Percentiles rank a stretch among this genome's conserved stretches.
Conservation (phyloP, 2,329 filamentous ascomycete genomes). For the Graphiopsis chlorocephala region DNA sequence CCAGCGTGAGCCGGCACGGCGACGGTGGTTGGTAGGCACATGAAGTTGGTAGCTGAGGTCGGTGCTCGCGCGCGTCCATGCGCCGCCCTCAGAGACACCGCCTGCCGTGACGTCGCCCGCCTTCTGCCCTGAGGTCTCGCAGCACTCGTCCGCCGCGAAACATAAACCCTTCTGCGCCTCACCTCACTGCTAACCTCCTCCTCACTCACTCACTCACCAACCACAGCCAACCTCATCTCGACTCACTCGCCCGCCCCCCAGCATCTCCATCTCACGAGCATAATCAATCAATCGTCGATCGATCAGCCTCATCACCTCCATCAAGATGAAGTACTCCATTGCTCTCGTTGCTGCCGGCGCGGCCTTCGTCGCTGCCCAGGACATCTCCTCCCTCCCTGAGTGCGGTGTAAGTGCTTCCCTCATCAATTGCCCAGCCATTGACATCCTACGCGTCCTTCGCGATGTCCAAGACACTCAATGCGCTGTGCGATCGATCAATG, state of each 20-base stretch:
- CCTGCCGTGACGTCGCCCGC: background rate
- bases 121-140: background rate
- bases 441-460: background rate
- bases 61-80: background rate
- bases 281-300: slow-evolving; percentile 11
- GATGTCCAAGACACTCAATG: background rate
- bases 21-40: background rate
- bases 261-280: slow-evolving; percentile 4
- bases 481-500: background rate
- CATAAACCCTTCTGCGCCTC: background rate
- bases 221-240: background rate
- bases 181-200: background rate
- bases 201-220: background rate
- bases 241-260: slow-evolving; percentile 2
- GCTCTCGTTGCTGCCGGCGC: slow-evolving; percentile 32
- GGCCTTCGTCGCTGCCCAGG: slow-evolving; percentile 34
- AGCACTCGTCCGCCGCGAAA: background rate
- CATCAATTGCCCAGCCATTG: background rate
- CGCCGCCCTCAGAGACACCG: background rate
- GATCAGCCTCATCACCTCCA: slow-evolving; percentile 3
- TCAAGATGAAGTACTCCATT: slow-evolving; percentile 35
- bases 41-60: background rate
- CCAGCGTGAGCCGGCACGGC: background rate
- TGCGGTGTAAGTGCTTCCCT: slow-evolving; percentile 35
- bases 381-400: slow-evolving; percentile 29